A percentile compares a stretch with the other conserved stretches of the same genome.
Evolutionary conservation across 2,329 filamentous ascomycete genomes (phyloP).

Genomic region (Triangularia setosa): DNA sequence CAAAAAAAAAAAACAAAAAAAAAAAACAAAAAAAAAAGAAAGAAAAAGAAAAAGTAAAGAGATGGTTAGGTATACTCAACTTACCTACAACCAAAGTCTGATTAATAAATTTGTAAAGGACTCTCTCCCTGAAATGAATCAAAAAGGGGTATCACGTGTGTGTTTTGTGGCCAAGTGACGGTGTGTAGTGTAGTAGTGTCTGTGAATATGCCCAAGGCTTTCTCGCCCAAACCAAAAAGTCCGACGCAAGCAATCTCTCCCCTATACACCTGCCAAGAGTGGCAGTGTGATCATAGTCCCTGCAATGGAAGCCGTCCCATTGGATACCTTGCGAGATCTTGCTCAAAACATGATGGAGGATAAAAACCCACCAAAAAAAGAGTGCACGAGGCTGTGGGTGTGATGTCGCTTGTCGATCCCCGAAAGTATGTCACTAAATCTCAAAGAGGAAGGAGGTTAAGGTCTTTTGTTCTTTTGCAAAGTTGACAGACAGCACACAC

Average conservation of each 20-base stretch:
- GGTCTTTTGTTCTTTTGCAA: background rate
- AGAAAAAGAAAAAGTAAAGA: no score
- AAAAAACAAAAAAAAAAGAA: no score
- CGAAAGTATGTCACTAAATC: background rate
- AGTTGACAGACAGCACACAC: background rate
- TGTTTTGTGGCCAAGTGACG: background rate
- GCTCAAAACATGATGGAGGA: background rate
- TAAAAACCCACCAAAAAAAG: background rate
- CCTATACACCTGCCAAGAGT: constrained; percentile 2
- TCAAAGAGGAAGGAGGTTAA: background rate
- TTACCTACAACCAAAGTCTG: background rate
- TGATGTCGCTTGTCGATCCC: background rate
- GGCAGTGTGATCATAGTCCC: constrained; percentile 1
- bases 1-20: no score
- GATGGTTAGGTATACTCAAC: background rate
- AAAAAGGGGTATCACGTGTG: background rate
- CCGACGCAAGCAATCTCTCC: background rate
- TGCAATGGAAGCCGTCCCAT: background rate
- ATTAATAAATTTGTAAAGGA: background rate
- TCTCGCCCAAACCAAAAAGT: background rate
- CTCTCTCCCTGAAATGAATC: background rate
- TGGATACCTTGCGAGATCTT: constrained; percentile 4
- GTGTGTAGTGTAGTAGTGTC: background rate
- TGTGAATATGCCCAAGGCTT: background rate
- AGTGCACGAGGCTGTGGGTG: background rate